These are phyloP conservation scores for Trypanosomatidae sp. DNA, from an alignment of 208 protist genomes.

Conservation along the genomic window DNA sequence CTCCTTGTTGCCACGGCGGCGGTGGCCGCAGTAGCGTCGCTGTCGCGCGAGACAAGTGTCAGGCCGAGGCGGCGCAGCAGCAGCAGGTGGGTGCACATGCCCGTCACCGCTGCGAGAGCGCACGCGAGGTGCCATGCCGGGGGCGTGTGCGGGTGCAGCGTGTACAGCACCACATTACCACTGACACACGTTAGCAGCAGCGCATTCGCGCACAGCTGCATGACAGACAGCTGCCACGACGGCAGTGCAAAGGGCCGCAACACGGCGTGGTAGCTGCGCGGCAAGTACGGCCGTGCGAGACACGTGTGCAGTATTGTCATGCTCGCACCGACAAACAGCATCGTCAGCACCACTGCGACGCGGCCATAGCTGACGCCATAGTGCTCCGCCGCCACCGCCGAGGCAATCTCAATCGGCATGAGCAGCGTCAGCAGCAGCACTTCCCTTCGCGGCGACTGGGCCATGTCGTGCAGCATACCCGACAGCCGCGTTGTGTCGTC, in stretches of 20 bases:
- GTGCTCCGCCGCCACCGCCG: too few species aligned
- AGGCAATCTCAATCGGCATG: too few species aligned
- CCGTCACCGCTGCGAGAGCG: slow-evolving; percentile 29
- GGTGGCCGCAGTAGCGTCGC: background rate
- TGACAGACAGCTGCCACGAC: slow-evolving; percentile 9
- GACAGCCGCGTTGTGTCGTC: too few species aligned
- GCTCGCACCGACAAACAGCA: too few species aligned
- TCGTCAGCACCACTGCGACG: too few species aligned
- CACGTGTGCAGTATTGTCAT: too few species aligned
- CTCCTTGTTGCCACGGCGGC: background rate
- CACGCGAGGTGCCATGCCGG: slow-evolving; percentile 37
- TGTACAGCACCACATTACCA: slow-evolving; percentile 19
- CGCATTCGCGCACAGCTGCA: slow-evolving; percentile 34
- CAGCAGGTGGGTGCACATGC: slow-evolving; percentile 23
- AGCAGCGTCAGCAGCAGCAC: too few species aligned
- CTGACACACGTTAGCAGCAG: slow-evolving; percentile 14
- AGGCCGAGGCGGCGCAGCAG: slow-evolving; percentile 2
- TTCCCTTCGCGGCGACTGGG: too few species aligned
- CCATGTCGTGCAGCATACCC: too few species aligned
- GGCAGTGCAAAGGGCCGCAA: slow-evolving; percentile 18
- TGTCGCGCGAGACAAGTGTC: background rate
- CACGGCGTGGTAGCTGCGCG: slow-evolving; percentile 33
- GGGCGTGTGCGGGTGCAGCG: slow-evolving; percentile 7
- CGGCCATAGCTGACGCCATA: too few species aligned
- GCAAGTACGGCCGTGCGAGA: too few species aligned